Evolutionary conservation across 1,139 yeast species (phyloP), one percentile per base, ranked within the genome.

Genomic region (Pichia sp.): DNA sequence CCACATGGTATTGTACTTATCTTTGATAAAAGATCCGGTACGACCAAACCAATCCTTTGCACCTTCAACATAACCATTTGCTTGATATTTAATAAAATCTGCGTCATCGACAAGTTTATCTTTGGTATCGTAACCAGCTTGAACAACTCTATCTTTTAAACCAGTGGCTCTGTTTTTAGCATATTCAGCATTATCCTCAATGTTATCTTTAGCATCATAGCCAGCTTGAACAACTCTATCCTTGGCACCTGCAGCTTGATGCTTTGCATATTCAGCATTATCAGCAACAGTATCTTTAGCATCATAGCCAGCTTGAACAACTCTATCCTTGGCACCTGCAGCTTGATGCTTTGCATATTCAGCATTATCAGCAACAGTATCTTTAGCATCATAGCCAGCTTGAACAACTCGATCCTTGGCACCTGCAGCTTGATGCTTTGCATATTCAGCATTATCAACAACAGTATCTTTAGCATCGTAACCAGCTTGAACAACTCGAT

Each of bases 1-100:
- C 47, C 54, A 57, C 22, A 56, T 53, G 12, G 64, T 67, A 9
- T 66, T 66, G 40, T 64, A 60, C 50, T 71, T 70, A 32, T 72
- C 77, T 27, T 59, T 59, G 3, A 76, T 68, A 49, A 65, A 64
- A 12, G 41, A 29, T 15, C 50, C 49, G 8, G 45, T 42, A 32
- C 38, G 39, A 2, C 25, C 24, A 11, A 43, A 12, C 39, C 45
- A 41, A 2, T 47, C 36, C 15, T 41, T 38, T 11, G 47, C 47
- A 23, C 32, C 45, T 16, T 23, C 38, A 13, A 39, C 43, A 18
- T 46, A 39, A 7, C 24, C 26, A 3, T 15, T 36, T 2, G 42
- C 43, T 3, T 26, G 38, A 15, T 30, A 39, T 15, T 41, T 37
- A 26, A 45, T 43, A 34, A 42, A 39, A 7, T 49, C 43, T 7